Evolutionary conservation across 2,329 filamentous ascomycete genomes (phyloP), one percentile per base, ranked within the genome.

Genomic region (Exophiala phaeomuriformis): DNA sequence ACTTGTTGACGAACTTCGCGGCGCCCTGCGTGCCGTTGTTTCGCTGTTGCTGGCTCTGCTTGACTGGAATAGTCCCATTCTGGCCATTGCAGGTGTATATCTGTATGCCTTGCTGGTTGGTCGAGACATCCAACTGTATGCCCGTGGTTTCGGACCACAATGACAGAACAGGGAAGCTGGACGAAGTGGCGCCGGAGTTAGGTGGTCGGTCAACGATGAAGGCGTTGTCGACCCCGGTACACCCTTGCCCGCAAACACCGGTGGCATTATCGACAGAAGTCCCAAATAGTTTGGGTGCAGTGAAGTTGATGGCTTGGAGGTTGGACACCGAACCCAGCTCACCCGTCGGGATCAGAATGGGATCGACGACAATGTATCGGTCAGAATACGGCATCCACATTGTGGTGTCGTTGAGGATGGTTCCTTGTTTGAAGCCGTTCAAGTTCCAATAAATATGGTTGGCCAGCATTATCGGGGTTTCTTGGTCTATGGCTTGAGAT

Each of bases 51-150:
- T 69, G 71, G 12, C 68, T 72, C 49, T 64, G 53, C 63, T 71
- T 74, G 50, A 72, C 69, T 4, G 69, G 65, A 41, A 72, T 71
- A 49, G 68, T 76, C 62, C 88, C 88, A 70, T 94, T 83, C 72
- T 88, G 82, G 27, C 81, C 80, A 63, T 81, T 82, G 76, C 90
- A 96, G 58, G 81, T 83, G 75, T 95, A 96, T 64, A 96, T 78
- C 72, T 96, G 90, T 71, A 94, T 83, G 2, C 88, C 90, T 7
- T 86, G 82, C 73, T 95, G 90, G 72, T 95, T 88, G 5, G 84
- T 83, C 69, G 78, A 88, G 62, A 96, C 75, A 53, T 95, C 86
- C 53, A 96, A 67, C 66, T 83, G 81, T 68, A 96, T 95, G 45
- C 90, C 90, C 0, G 86, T 90, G 3, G 79, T 76, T 36, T 84